Conservation (phyloP, 2,329 filamentous ascomycete genomes). For the Aspergillus sp. region DNA sequence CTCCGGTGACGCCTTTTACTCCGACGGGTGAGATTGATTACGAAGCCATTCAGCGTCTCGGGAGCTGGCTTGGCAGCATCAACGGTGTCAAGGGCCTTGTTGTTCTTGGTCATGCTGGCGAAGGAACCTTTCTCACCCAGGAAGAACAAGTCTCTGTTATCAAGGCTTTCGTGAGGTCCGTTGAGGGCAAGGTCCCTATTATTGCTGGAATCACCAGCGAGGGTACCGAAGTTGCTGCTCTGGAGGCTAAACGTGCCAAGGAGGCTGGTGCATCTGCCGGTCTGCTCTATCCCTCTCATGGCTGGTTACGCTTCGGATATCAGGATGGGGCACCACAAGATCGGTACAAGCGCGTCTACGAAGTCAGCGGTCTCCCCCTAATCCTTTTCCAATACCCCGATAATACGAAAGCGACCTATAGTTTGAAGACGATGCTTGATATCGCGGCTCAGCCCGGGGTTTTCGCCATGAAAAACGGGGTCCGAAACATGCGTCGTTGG, state of each 20-base stretch:
- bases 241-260: slow-evolving; percentile 52
- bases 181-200: slow-evolving; percentile 51
- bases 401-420: slow-evolving; percentile 54
- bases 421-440: slow-evolving; percentile 52
- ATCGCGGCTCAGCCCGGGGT: slow-evolving; percentile 54
- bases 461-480: slow-evolving; percentile 58
- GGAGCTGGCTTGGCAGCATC: slow-evolving; percentile 54
- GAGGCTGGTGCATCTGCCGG: slow-evolving; percentile 52
- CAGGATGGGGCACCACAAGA: slow-evolving; percentile 54
- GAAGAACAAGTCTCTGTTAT: slow-evolving; percentile 52
- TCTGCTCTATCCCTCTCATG: slow-evolving; percentile 54
- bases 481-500: slow-evolving; percentile 58
- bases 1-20: slow-evolving; percentile 54
- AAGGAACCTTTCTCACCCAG: slow-evolving; percentile 54
- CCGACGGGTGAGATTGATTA: slow-evolving; percentile 51
- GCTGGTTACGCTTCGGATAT: slow-evolving; percentile 57
- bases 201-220: slow-evolving; percentile 56
- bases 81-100: slow-evolving; percentile 53
- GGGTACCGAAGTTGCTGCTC: slow-evolving; percentile 53
- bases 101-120: slow-evolving; percentile 55
- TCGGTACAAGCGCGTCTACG: slow-evolving; percentile 52
- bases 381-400: slow-evolving; percentile 57
- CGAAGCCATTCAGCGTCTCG: slow-evolving; percentile 53
- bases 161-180: slow-evolving; percentile 53
- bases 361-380: slow-evolving; percentile 49